Evolutionary conservation across 164 flowering plant genomes (phyloP), one percentile per base, ranked within the genome.

Genomic region (Nelumbo lutea): DNA sequence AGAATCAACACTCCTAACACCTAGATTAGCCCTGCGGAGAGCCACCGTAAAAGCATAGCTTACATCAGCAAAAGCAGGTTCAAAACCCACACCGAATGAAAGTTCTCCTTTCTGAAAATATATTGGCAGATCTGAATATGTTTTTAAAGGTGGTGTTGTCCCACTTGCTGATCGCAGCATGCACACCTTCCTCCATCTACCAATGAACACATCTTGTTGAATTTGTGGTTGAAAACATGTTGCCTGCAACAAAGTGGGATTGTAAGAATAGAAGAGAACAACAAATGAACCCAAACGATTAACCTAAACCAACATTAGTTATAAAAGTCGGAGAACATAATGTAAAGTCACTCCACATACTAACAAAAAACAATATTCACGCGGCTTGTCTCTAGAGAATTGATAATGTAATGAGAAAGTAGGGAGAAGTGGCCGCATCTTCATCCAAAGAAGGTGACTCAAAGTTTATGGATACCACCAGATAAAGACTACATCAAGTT

Each of bases 31-130:
- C 81, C 97, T 85, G 48, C 97, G 98, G 69, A 96, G 96, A 73
- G 99, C 99, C 71, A 93, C 98, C 43, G 93, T 91, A 60, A 96
- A 93, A 62, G 99, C 99, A 77, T 87, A 96, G 81, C 97, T 88
- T 65, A 96, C 67, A 84, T 96, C 99, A 71, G 97, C 85, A 79
- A 96, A 85, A 61, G 81, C 75, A 51, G 99, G 99, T 79, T 96
- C 99, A 81, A 83, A 91, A 69, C 99, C 93, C 71, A 91, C 96
- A 46, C 99, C 99, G 78, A 80, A 96, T 53, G 90, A 79, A 50
- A 96, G 70, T 77, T 91, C 96, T 58, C 77, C 96, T 70, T 77
- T 91, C 74, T 88, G 81, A 74, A 96, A 96, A 79, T 81, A 73
- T 52, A 96, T 3, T 45, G 98, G 98, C 75, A 96, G 82, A 75